A percentile compares a stretch with the other conserved stretches of the same genome.
Conservation (phyloP, 164 flowering plant genomes). For the Brasenia schreberi region DNA sequence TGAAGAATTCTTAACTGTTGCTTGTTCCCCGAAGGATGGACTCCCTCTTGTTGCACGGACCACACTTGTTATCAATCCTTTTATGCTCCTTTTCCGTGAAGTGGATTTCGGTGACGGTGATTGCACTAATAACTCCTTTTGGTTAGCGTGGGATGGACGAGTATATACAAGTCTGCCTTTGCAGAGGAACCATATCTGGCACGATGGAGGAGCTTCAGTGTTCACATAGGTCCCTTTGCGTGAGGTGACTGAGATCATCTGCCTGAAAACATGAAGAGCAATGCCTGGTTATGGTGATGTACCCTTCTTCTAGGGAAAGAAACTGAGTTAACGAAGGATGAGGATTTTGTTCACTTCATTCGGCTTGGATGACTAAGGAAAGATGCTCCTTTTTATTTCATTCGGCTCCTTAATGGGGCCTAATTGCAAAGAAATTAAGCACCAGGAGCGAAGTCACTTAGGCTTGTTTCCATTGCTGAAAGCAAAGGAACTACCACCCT, state of each 20-base stretch:
- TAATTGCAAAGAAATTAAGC: not conserved
- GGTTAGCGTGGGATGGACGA: slow-evolving; percentile 23
- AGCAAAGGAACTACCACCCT: too few relatives aligned
- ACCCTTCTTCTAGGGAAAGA: not conserved
- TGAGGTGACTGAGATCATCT: slow-evolving; percentile 44
- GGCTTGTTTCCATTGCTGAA: too few relatives aligned
- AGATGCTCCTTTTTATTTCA: not conserved
- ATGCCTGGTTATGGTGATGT: too few relatives aligned
- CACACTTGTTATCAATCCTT: too few relatives aligned
- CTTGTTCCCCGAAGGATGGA: not conserved
- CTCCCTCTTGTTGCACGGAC: not conserved
- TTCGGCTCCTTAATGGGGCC: not conserved
- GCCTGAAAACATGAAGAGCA: slow-evolving; percentile 27
- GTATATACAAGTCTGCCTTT: slow-evolving; percentile 47
- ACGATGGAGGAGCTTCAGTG: slow-evolving; percentile 36
- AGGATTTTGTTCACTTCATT: not conserved
- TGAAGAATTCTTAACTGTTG: not conserved
- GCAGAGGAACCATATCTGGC: slow-evolving; percentile 72
- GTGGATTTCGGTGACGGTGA: not conserved
- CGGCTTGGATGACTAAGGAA: not conserved
- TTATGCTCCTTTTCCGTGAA: not conserved
- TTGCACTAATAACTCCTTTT: not conserved
- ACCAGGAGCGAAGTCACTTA: too few relatives aligned
- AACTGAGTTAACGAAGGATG: not conserved
- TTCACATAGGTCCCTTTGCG: slow-evolving; percentile 60